Evolutionary conservation across 768 basidiomycete genomes (phyloP).

Genomic region (Exsudoporus frostii): DNA sequence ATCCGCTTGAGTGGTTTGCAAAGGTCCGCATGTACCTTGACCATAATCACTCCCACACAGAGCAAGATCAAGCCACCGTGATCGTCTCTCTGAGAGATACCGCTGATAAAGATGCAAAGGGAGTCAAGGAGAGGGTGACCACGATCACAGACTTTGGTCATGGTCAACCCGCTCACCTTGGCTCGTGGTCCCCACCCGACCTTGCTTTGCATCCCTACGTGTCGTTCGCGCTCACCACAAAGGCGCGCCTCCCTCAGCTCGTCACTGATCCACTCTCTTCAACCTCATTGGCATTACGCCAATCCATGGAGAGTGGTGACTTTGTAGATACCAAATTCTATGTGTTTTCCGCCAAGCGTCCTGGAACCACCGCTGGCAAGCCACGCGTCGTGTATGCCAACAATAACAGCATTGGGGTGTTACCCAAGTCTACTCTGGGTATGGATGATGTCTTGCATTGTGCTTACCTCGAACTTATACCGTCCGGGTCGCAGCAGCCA

Average conservation of each 20-base stretch:
- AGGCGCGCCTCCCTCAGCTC: slow-evolving; percentile 7
- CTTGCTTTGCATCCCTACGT: slow-evolving; percentile 20
- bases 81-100: slow-evolving; percentile 9
- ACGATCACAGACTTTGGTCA: slow-evolving; percentile 27
- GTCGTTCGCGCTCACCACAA: slow-evolving; percentile 19
- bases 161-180: slow-evolving; percentile 22
- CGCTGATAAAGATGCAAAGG: neutral
- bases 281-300: slow-evolving; percentile 16
- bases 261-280: slow-evolving; percentile 15
- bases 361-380: slow-evolving; percentile 10
- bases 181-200: slow-evolving; percentile 18
- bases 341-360: slow-evolving; percentile 21
- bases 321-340: slow-evolving; percentile 31
- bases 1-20: slow-evolving; percentile 19
- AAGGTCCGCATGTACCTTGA: slow-evolving; percentile 27
- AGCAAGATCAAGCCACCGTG: slow-evolving; percentile 18
- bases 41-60: slow-evolving; percentile 22
- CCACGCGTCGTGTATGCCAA: slow-evolving; percentile 28
- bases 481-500: slow-evolving; percentile 1
- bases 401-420: slow-evolving; percentile 8
- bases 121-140: slow-evolving; percentile 9
- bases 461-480: neutral
- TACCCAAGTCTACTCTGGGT: slow-evolving; percentile 19
- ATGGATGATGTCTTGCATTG: neutral
- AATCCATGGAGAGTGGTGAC: slow-evolving; percentile 25